These are phyloP conservation scores for Ceratobasidium theobromae DNA, from an alignment of 1,284 basidiomycete genomes.

Conservation along the genomic window DNA sequence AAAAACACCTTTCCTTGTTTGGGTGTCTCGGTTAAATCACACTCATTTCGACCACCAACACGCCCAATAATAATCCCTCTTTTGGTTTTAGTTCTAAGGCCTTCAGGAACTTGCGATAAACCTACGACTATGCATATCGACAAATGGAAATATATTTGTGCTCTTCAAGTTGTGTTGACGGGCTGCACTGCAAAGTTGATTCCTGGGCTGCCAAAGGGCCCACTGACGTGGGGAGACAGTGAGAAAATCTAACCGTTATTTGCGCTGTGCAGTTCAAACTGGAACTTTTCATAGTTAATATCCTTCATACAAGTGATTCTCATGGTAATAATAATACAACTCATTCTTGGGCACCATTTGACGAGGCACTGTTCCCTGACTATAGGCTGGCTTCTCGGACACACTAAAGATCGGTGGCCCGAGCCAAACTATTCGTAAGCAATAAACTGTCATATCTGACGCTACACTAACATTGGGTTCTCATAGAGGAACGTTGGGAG, in stretches of 20 bases:
- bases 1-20: constrained; percentile 13
- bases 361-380: neutral
- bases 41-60: constrained; percentile 4
- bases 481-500: constrained; percentile 18
- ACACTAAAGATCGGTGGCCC: constrained; percentile 26
- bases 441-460: neutral
- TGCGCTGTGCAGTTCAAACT: neutral
- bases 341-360: neutral
- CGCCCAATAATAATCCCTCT: too few relatives aligned
- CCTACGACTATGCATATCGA: neutral
- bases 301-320: constrained; percentile 24
- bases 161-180: constrained; percentile 3
- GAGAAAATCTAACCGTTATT: neutral
- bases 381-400: constrained; percentile 26
- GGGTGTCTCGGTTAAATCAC: neutral
- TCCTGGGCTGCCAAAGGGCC: constrained; percentile 17
- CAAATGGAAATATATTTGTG: neutral
- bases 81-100: too few relatives aligned
- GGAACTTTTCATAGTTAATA: constrained; percentile 1
- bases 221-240: constrained; percentile 27
- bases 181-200: neutral
- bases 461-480: neutral
- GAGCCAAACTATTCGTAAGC: constrained; percentile 31
- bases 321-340: neutral
- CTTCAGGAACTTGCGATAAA: too few relatives aligned